Base-by-base conservation (phyloP, 1,284 basidiomycete genomes). In the Moniliella sp. region DNA sequence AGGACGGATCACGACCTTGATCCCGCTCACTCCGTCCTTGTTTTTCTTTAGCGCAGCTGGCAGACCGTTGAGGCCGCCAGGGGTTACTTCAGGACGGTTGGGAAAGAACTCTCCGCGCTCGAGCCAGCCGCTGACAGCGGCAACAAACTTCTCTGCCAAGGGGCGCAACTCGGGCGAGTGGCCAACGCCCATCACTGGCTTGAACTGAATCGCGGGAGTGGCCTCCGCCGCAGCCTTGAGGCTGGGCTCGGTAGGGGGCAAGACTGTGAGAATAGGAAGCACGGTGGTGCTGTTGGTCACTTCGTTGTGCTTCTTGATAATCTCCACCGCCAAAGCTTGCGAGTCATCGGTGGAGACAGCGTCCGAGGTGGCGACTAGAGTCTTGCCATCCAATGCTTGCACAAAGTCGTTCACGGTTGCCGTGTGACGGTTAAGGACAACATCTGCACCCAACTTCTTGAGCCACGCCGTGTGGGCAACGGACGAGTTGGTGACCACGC, bases 401-500 rank as follows among this genome's bases (percentile, higher is more conserved):
- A 40, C 21, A 12, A 42, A 48, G 10, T 35, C 34, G 1, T 28
- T 1, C 1, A 33, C 33, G 1, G 35, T 25, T 18, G 42, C 44
- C 13, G 21, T 26, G 18, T 25, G 30, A 8, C 49, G 44, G 30
- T 50, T 43, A 4, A 51, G 32, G 5, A 40, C 31, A 10, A 26
- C 21, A 5, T 31, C 36, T 23, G n/a, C n/a, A n/a, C 49, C 49
- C 15, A 52, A 39, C 2, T 28, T 15, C 17, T 40, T 39, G 25
- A 52, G 41, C 33, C 32, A 29, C 4, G 37, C 39, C 25, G 30
- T 21, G 39, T 52, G 48, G 4, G 31, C 28, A 1, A 39, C 18
- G 26, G 34, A 37, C 11, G 45, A 39, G 19, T 33, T 35, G 19
- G 49, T 52, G 31, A 52, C 27, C 28, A 52, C 48, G 4, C 36